A percentile compares a stretch with the other conserved stretches of the same genome.
phyloP scores from a whole-genome alignment of 306 rosid species.

The Cajanus cajan region DNA sequence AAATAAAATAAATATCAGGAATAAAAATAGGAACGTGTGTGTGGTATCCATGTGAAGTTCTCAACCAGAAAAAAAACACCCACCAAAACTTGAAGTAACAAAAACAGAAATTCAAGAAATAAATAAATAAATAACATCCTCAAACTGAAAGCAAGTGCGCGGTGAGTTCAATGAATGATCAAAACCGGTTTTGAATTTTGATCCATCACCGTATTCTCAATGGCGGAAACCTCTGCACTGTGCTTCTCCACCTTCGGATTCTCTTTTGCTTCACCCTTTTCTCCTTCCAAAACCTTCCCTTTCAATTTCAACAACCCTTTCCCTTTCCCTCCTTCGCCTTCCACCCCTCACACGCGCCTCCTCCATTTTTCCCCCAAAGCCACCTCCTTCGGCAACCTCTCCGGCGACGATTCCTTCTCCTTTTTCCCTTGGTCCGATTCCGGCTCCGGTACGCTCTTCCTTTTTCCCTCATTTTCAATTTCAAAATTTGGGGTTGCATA shows the following conservation, averaged over 20 bases:
- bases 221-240: conserved; percentile 68
- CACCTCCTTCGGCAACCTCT: conserved; percentile 41
- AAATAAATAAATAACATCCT: background rate
- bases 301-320: conserved; percentile 28
- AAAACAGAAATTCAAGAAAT: background rate
- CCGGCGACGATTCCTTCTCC: conserved; percentile 49
- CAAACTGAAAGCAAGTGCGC: background rate
- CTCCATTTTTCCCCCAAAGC: conserved; percentile 54
- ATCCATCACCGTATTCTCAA: background rate
- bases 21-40: background rate
- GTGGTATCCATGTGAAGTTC: background rate
- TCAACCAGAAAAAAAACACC: conserved; percentile 3
- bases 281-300: conserved; percentile 33
- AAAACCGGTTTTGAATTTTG: background rate
- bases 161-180: background rate
- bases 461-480: background rate
- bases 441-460: conserved; percentile 44
- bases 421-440: conserved; percentile 78
- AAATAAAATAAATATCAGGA: background rate
- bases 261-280: conserved; percentile 32
- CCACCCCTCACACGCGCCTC: conserved; percentile 46
- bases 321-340: conserved; percentile 36
- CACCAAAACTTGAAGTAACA: background rate
- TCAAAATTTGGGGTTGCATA: background rate
- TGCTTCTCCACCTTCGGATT: conserved; percentile 47